These are phyloP conservation scores for Neoconidiobolus thromboides DNA, from an alignment of 371 early-diverging fungal species.

Conservation along the genomic window DNA sequence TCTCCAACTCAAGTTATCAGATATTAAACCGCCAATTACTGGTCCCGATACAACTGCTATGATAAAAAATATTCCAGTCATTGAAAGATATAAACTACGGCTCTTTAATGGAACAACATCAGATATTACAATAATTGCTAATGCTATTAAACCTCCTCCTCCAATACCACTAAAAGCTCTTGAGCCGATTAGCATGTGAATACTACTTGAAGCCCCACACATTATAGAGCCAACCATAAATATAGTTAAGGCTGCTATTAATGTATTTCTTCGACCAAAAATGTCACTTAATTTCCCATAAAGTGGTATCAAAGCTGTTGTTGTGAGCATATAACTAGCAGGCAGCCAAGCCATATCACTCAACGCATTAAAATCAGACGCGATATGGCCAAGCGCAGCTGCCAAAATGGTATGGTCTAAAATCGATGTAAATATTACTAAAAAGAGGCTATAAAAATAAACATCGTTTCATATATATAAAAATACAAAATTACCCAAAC, in stretches of 20 bases:
- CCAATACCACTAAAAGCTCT: slow-evolving; percentile 61
- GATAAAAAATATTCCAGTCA: slow-evolving; percentile 26
- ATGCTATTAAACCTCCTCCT: slow-evolving; percentile 51
- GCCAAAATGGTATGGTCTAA: slow-evolving; percentile 59
- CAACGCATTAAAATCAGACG: slow-evolving; percentile 48
- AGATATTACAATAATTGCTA: slow-evolving; percentile 45
- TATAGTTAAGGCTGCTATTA: slow-evolving; percentile 26
- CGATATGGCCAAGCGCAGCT: slow-evolving; percentile 51
- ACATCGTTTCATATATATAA: not conserved
- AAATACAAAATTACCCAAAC: not conserved
- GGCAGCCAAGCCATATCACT: slow-evolving; percentile 46
- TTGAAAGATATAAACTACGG: slow-evolving; percentile 26
- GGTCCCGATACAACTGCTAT: slow-evolving; percentile 53
- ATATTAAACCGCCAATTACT: slow-evolving; percentile 47
- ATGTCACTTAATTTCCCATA: slow-evolving; percentile 29
- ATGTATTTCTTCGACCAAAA: slow-evolving; percentile 39
- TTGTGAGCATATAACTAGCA: slow-evolving; percentile 50
- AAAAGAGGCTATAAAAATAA: slow-evolving; percentile 9
- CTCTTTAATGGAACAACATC: slow-evolving; percentile 10
- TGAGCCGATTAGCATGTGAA: slow-evolving; percentile 39
- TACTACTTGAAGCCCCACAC: slow-evolving; percentile 29
- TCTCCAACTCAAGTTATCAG: slow-evolving; percentile 27
- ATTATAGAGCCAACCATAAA: slow-evolving; percentile 33
- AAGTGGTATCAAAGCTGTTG: slow-evolving; percentile 40
- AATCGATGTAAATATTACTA: slow-evolving; percentile 32